Evolutionary conservation across 805 yeast species (phyloP), one percentile per base, ranked within the genome.

Genomic region (Saccharomycopsis javanensis): DNA sequence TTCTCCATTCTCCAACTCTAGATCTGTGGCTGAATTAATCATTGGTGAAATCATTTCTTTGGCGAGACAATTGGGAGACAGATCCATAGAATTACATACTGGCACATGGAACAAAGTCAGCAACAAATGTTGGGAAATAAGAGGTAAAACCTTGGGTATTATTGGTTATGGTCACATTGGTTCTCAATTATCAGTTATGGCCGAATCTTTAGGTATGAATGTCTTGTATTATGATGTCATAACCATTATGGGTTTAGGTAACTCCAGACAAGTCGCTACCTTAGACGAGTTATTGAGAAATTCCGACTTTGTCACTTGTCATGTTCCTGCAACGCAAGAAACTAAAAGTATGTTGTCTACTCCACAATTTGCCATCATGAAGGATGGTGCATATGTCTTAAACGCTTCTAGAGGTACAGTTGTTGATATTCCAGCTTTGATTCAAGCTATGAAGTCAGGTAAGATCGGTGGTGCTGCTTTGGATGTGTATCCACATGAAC

Each of bases 81-180:
- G 99, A 75, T 88, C 96, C 35, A 85, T 86, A 64, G 99, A 94
- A 77, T 71, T 94, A 77, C 99, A 92, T 77, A 81, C 92, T 56
- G 97, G 97, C 63, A 84, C 92, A 61, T 94, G 99, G 99, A 94
- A 94, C 78, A 94, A 94, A 77, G 97, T 92, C 65, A 78, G 87
- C 67, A 79, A 88, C 64, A 90, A 81, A 72, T 94, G 99, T 76
- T 94, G 98, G 98, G 99, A 94, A 76, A 91, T 94, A 65, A 87
- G 99, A 76, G 99, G 99, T 64, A 94, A 94, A 74, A 92, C 99
- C 53, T 79, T 94, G 66, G 99, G 99, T 61, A 94, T 94, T 67
- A 79, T 94, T 42, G 99, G 99, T 65, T 94, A 94, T 68, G 99
- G 99, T 66, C 99, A 94, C 73, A 94, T 94, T 75, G 99, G 99